Conservation (phyloP, 768 basidiomycete genomes). For the Tricholoma sp. region DNA sequence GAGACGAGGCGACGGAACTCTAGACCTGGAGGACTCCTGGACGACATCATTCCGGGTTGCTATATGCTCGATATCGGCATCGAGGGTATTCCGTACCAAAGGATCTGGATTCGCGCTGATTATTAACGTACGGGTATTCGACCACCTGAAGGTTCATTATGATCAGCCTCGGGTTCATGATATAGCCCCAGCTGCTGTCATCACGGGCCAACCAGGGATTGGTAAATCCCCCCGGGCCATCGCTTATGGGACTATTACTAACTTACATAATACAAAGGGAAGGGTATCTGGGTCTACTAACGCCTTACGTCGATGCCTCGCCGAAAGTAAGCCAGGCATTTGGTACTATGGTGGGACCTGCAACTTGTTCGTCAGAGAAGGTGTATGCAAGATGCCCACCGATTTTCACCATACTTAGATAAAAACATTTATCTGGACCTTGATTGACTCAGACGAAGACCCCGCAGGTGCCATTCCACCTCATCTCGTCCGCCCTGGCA, state of each 20-base stretch:
- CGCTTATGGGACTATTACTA: not conserved
- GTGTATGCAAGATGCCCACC: not conserved
- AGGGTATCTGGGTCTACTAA: slow-evolving; percentile 13
- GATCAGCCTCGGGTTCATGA: not conserved
- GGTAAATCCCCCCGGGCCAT: not conserved
- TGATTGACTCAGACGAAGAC: not conserved
- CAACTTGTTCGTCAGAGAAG: not conserved
- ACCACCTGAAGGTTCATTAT: not conserved
- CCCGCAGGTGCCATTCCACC: not conserved
- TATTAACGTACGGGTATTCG: slow-evolving; percentile 13
- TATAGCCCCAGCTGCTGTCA: slow-evolving; percentile 4
- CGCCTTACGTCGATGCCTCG: slow-evolving; percentile 13
- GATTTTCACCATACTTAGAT: not conserved
- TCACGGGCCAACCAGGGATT: slow-evolving; percentile 9
- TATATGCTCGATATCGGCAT: not conserved
- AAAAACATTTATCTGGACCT: not conserved
- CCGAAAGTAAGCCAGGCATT: slow-evolving; percentile 17
- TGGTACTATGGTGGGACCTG: slow-evolving; percentile 8
- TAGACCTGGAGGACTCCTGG: too few relatives aligned
- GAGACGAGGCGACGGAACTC: too few relatives aligned
- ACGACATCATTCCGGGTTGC: not conserved
- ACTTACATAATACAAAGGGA: slow-evolving; percentile 9
- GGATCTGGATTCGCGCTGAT: slow-evolving; percentile 7
- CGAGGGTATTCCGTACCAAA: not conserved
- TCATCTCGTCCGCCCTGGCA: not conserved